Conservation (phyloP, 106 monocot species). For the Dendrobium chrysotoxum region DNA sequence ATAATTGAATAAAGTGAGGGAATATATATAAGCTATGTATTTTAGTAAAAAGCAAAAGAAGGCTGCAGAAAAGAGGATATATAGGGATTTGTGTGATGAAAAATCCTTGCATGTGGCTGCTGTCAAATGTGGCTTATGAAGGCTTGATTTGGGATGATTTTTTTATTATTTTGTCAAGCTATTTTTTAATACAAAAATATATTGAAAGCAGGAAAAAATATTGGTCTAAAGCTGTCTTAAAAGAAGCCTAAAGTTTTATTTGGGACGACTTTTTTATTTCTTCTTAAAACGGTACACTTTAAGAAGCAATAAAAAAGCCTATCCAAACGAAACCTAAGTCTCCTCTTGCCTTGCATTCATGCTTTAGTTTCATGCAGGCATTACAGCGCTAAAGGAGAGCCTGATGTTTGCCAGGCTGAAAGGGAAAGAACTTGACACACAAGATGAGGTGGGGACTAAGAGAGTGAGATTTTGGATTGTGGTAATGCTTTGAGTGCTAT, state of each 20-base stretch:
- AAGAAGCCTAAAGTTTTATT: too few species aligned
- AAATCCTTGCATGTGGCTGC: neutral
- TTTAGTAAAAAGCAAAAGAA: neutral
- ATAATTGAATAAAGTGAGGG: neutral
- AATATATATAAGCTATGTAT: neutral
- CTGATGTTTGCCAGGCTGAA: neutral
- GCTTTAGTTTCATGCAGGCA: neutral
- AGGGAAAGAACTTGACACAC: neutral
- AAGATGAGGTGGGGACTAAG: neutral
- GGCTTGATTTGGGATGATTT: too few species aligned
- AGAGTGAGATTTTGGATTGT: too few species aligned
- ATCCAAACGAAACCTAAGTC: too few species aligned
- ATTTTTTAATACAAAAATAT: too few species aligned
- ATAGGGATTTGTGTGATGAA: neutral
- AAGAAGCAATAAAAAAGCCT: too few species aligned
- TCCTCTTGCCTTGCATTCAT: neutral
- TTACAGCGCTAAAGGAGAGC: neutral
- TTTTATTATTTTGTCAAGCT: too few species aligned
- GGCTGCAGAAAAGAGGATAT: neutral
- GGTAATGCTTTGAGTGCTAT: too few species aligned
- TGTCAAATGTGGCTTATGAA: neutral
- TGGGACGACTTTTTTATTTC: too few species aligned
- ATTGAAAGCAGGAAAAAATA: too few species aligned
- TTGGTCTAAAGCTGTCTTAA: too few species aligned
- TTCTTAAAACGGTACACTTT: too few species aligned